Conservation (phyloP, 495 filamentous ascomycete species). For the Hyaloscypha bicolor region DNA sequence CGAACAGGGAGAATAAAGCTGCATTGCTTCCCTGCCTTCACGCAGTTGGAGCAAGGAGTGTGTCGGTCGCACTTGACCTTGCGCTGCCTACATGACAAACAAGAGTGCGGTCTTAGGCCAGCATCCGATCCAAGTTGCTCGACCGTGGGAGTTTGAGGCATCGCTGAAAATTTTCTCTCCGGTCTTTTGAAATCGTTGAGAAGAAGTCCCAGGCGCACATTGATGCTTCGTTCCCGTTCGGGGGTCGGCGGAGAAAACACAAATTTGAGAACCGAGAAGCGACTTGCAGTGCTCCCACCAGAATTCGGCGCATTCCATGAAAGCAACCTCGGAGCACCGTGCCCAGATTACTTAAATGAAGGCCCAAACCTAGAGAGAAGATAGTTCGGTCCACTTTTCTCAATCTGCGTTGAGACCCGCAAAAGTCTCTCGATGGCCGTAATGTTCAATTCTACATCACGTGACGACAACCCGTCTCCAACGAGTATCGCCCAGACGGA, state of each 20-base stretch:
- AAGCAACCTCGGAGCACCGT: neutral
- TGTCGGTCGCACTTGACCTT: conserved; percentile 69
- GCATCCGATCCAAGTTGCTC: neutral
- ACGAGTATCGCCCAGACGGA: too few species aligned
- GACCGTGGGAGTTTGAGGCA: neutral
- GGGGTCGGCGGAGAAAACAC: too few species aligned
- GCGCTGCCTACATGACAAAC: conserved; percentile 61
- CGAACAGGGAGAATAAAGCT: neutral
- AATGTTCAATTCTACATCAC: neutral
- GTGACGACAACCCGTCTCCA: neutral
- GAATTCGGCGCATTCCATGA: too few species aligned
- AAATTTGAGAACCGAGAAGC: neutral
- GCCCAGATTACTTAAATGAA: neutral
- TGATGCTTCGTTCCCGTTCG: neutral
- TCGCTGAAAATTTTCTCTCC: neutral
- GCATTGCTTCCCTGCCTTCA: conserved; percentile 51
- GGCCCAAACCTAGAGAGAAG: neutral
- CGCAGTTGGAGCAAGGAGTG: conserved; percentile 63
- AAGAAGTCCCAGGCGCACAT: neutral
- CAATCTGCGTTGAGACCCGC: neutral
- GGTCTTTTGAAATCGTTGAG: neutral
- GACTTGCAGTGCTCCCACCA: too few species aligned
- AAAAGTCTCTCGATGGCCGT: neutral
- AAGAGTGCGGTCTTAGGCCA: conserved; percentile 35
- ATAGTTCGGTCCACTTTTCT: neutral